Percentiles rank a stretch among this genome's conserved stretches.
Conservation (phyloP, 2,329 filamentous ascomycete species). For the Botrytis aclada region DNA sequence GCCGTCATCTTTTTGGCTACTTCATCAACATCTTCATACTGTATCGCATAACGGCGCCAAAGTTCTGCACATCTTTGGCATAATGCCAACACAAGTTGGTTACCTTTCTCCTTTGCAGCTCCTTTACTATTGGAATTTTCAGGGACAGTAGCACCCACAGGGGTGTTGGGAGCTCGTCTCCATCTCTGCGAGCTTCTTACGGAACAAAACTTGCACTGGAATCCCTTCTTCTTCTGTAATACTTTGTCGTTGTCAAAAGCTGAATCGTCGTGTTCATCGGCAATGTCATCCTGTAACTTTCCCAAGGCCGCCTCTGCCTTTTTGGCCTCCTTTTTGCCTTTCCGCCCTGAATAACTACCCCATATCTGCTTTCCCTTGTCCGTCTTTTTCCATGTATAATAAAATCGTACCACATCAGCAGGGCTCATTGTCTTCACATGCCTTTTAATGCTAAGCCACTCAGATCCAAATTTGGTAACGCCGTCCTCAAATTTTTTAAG, state of each 20-base stretch:
- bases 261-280: slow-evolving; percentile 89
- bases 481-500: slow-evolving; percentile 89
- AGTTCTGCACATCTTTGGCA: slow-evolving; percentile 88
- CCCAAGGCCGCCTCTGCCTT: slow-evolving; percentile 66
- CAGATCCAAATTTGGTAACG: slow-evolving; percentile 85
- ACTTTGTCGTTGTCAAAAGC: slow-evolving; percentile 90
- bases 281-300: slow-evolving; percentile 87
- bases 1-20: slow-evolving; percentile 81
- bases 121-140: slow-evolving; percentile 62
- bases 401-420: slow-evolving; percentile 82
- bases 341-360: slow-evolving; percentile 83
- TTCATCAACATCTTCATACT: slow-evolving; percentile 93
- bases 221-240: slow-evolving; percentile 70
- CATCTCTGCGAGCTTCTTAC: slow-evolving; percentile 81
- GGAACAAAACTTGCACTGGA: slow-evolving; percentile 91
- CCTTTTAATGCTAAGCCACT: slow-evolving; percentile 76
- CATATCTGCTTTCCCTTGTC: slow-evolving; percentile 81
- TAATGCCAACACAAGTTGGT: slow-evolving; percentile 73
- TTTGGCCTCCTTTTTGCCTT: slow-evolving; percentile 83
- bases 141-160: slow-evolving; percentile 66
- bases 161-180: slow-evolving; percentile 79
- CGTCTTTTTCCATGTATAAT: slow-evolving; percentile 98
- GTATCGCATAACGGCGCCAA: slow-evolving; percentile 93
- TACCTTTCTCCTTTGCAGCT: slow-evolving; percentile 68
- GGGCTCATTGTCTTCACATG: slow-evolving; percentile 82